Evolutionary conservation across 768 basidiomycete species (phyloP).

Genomic region (Sporobolomyces phaffii): DNA sequence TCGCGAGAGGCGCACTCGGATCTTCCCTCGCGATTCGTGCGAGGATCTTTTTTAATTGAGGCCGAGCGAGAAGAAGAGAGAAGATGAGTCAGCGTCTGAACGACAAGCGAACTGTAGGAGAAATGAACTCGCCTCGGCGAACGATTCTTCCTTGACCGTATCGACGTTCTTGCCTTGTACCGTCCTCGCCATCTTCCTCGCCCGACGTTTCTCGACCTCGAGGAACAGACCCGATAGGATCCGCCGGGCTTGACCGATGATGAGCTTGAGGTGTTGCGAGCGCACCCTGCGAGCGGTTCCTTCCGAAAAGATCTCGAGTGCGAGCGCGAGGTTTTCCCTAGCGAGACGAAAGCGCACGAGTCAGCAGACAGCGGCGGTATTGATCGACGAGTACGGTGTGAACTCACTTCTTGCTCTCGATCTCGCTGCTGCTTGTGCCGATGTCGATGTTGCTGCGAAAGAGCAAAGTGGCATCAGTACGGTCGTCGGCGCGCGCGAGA

Average conservation of each 20-base stretch:
- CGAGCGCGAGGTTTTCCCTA: conserved; percentile 11
- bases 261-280: background rate
- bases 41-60: background rate
- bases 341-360: too few relatives aligned
- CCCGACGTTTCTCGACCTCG: conserved; percentile 22
- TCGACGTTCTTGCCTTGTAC: background rate
- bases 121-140: conserved; percentile 24
- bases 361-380: too few relatives aligned
- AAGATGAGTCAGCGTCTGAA: too few relatives aligned
- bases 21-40: background rate
- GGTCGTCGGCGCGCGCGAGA: too few relatives aligned
- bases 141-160: background rate
- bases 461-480: background rate
- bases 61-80: too few relatives aligned
- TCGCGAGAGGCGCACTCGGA: background rate
- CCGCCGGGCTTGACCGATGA: conserved; percentile 10
- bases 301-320: conserved; percentile 22
- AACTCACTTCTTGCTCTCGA: conserved; percentile 21
- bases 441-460: conserved; percentile 19
- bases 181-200: background rate
- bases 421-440: background rate
- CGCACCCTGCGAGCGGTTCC: background rate
- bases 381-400: too few relatives aligned
- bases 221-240: conserved; percentile 26
- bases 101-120: too few relatives aligned